These are phyloP conservation scores for Chrysosporium keratinophilum DNA, from an alignment of 2,329 filamentous ascomycete species.

Conservation along the genomic window DNA sequence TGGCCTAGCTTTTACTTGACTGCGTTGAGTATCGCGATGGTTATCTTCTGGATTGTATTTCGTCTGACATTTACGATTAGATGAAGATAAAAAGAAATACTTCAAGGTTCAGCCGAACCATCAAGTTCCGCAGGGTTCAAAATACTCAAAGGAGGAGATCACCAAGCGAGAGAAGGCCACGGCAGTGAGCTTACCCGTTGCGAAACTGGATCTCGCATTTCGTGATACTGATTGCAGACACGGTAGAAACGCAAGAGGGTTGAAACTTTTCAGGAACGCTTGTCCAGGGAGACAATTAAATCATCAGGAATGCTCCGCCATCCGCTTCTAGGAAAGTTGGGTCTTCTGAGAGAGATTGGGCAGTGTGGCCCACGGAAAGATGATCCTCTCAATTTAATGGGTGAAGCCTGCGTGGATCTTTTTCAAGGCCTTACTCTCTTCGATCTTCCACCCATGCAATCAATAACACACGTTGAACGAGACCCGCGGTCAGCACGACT, in stretches of 20 bases:
- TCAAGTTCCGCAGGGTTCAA: slow-evolving; percentile 36
- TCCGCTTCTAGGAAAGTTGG: slow-evolving; percentile 20
- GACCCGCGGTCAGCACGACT: slow-evolving; percentile 29
- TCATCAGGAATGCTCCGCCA: slow-evolving; percentile 24
- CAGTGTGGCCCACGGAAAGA: slow-evolving; percentile 15
- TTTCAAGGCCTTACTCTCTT: slow-evolving; percentile 25
- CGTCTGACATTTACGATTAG: slow-evolving; percentile 18
- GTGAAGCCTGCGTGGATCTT: slow-evolving; percentile 26
- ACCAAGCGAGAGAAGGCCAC: slow-evolving; percentile 13
- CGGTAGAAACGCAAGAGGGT: slow-evolving; percentile 24
- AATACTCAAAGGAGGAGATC: slow-evolving; percentile 15
- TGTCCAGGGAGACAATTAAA: slow-evolving; percentile 27
- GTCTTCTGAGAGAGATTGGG: slow-evolving; percentile 25
- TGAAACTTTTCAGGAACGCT: slow-evolving; percentile 21
- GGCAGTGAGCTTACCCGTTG: background rate
- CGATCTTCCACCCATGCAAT: slow-evolving; percentile 21
- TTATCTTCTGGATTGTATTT: background rate
- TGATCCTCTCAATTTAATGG: slow-evolving; percentile 22
- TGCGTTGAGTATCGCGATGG: background rate
- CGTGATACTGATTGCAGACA: background rate
- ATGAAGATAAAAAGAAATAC: slow-evolving; percentile 51
- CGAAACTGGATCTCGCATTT: background rate
- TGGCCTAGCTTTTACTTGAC: too few relatives aligned
- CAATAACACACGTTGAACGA: slow-evolving; percentile 26
- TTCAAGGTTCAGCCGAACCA: slow-evolving; percentile 53